These are phyloP conservation scores for Xylariaceae sp. DNA, from an alignment of 2,329 filamentous ascomycete species.

Conservation along the genomic window DNA sequence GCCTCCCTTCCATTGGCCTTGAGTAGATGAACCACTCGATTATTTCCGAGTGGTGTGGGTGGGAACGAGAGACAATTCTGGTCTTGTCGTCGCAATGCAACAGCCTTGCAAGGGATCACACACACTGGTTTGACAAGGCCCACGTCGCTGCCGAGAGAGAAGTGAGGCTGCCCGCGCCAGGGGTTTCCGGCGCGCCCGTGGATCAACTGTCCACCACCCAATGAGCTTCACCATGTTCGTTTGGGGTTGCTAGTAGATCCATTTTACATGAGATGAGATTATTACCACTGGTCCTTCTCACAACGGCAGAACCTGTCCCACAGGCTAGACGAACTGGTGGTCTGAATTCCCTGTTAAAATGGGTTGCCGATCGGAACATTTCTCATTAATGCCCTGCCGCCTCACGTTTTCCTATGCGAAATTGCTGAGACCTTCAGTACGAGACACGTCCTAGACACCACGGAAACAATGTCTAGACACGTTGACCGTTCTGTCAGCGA, in stretches of 20 bases:
- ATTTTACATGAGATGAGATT: too few relatives aligned
- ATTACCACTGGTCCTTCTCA: too few relatives aligned
- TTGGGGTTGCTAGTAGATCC: conserved; percentile 4
- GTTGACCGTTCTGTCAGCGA: too few relatives aligned
- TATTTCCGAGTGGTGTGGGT: conserved; percentile 31
- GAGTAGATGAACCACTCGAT: conserved; percentile 22
- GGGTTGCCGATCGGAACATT: conserved; percentile 19
- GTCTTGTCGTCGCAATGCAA: conserved; percentile 28
- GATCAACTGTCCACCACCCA: too few relatives aligned
- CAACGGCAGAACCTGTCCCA: too few relatives aligned
- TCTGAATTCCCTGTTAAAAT: too few relatives aligned
- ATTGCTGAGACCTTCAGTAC: background rate
- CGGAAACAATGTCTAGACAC: too few relatives aligned
- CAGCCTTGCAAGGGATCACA: conserved; percentile 33
- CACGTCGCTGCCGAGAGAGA: conserved; percentile 29
- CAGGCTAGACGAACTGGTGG: too few relatives aligned
- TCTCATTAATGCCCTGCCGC: conserved; percentile 18
- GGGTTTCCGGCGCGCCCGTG: conserved; percentile 23
- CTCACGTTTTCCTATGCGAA: conserved; percentile 1
- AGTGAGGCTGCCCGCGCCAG: conserved; percentile 33
- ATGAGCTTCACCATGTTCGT: conserved; percentile 5
- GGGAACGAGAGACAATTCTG: conserved; percentile 26
- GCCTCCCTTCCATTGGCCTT: conserved; percentile 15
- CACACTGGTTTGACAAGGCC: conserved; percentile 26
- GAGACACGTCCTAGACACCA: conserved; percentile 10